A percentile compares a stretch with the other conserved stretches of the same genome.
Evolutionary conservation across 306 rosid genomes (phyloP).

Genomic region (Delonix regia): DNA sequence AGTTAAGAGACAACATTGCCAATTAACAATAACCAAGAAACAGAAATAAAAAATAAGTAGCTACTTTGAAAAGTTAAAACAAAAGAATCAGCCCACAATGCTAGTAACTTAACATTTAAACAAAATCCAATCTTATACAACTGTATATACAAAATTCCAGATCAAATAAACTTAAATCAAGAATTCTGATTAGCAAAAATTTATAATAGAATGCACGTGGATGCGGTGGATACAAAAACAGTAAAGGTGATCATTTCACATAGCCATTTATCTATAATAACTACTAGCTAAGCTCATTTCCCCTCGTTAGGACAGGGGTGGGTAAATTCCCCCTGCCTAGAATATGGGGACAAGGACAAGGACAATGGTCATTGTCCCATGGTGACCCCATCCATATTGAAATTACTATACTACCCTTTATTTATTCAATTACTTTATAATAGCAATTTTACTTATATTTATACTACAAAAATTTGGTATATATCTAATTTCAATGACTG

Average conservation of each 20-base stretch:
- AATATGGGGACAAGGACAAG: neutral
- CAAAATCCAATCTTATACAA: slow-evolving; percentile 10
- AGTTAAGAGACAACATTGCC: slow-evolving; percentile 30
- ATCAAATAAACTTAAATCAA: slow-evolving; percentile 5
- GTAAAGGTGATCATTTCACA: slow-evolving; percentile 24
- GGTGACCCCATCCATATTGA: neutral
- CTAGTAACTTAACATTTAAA: slow-evolving; percentile 16
- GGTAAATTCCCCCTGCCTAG: neutral
- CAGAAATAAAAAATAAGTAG: neutral
- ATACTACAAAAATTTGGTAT: neutral
- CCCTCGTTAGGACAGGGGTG: neutral
- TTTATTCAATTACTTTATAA: neutral
- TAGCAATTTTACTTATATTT: neutral
- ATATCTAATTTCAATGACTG: neutral
- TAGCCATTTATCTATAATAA: slow-evolving; percentile 15
- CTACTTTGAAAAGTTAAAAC: neutral
- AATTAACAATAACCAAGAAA: slow-evolving; percentile 6
- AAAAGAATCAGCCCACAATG: slow-evolving; percentile 16
- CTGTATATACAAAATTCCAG: slow-evolving; percentile 31
- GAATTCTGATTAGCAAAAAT: slow-evolving; percentile 17
- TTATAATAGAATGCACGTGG: slow-evolving; percentile 10
- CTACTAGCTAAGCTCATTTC: neutral
- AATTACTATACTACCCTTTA: neutral
- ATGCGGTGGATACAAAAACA: slow-evolving; percentile 4
- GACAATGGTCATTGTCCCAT: neutral